A percentile compares a stretch with the other conserved stretches of the same genome.
These are phyloP conservation scores for Aspergillus texensis DNA, from an alignment of 2,329 filamentous ascomycete genomes.

Conservation along the genomic window DNA sequence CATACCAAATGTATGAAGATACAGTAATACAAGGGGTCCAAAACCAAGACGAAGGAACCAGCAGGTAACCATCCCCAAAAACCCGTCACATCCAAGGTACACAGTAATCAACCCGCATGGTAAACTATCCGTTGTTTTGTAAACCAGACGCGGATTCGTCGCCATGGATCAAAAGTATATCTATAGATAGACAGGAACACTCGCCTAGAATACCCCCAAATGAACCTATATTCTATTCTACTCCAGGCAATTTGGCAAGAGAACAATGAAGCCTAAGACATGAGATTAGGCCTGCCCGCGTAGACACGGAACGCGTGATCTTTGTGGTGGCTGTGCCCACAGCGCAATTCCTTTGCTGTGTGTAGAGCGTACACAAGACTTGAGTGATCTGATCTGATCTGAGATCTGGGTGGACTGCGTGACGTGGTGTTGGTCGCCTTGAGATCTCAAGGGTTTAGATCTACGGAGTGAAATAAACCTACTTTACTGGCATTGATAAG, in stretches of 20 bases:
- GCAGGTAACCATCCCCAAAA: neutral
- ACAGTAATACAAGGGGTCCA: slow-evolving; percentile 2
- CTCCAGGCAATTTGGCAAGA: neutral
- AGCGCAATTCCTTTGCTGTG: neutral
- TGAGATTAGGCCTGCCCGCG: neutral
- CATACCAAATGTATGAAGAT: slow-evolving; percentile 5
- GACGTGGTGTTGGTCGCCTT: neutral
- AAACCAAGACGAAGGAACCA: slow-evolving; percentile 1
- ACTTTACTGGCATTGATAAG: neutral
- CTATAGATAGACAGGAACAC: neutral
- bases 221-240: neutral
- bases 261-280: neutral
- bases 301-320: slow-evolving; percentile 2
- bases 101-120: neutral
- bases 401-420: neutral
- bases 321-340: slow-evolving; percentile 3
- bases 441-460: neutral
- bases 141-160: neutral
- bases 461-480: neutral
- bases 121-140: neutral
- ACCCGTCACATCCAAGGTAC: slow-evolving; percentile 2
- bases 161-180: neutral
- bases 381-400: neutral
- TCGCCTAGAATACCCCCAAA: no score
- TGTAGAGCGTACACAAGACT: neutral